Evolutionary conservation across 2,329 filamentous ascomycete genomes (phyloP).

Genomic region (Alternaria consortialis): DNA sequence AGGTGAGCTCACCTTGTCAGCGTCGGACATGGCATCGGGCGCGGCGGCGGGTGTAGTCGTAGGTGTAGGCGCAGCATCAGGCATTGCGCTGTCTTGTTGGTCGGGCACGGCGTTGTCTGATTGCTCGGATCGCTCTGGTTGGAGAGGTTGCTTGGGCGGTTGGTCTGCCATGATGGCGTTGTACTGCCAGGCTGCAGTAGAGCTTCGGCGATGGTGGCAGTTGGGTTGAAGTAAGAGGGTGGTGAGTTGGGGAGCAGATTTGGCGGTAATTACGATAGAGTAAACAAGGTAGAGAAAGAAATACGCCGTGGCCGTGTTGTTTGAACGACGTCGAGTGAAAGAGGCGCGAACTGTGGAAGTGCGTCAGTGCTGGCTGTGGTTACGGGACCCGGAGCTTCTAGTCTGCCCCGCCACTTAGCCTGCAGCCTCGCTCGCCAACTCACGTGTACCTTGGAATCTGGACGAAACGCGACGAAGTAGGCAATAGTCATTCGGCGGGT

Average conservation of each 20-base stretch:
- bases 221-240: not conserved
- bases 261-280: not conserved
- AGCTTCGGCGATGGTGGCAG: conserved; percentile 1
- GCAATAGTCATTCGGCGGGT: not conserved
- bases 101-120: conserved; percentile 42
- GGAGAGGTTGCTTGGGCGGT: conserved; percentile 12
- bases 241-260: not conserved
- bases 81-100: conserved; percentile 45
- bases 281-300: conserved; percentile 1
- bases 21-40: conserved; percentile 52
- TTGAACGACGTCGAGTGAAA: not conserved
- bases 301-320: not conserved
- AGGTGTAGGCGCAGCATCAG: conserved; percentile 44
- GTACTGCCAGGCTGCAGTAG: conserved; percentile 5
- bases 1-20: conserved; percentile 55
- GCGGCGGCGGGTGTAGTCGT: conserved; percentile 42
- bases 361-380: conserved; percentile 12
- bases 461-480: conserved; percentile 15
- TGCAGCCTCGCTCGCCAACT: conserved; percentile 23
- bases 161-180: conserved; percentile 35
- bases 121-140: conserved; percentile 4
- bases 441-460: conserved; percentile 16
- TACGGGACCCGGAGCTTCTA: conserved; percentile 15
- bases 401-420: conserved; percentile 19
- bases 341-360: conserved; percentile 9